These are phyloP conservation scores for Geotrichum siamense DNA, from an alignment of 1,139 yeast species.

Conservation along the genomic window DNA sequence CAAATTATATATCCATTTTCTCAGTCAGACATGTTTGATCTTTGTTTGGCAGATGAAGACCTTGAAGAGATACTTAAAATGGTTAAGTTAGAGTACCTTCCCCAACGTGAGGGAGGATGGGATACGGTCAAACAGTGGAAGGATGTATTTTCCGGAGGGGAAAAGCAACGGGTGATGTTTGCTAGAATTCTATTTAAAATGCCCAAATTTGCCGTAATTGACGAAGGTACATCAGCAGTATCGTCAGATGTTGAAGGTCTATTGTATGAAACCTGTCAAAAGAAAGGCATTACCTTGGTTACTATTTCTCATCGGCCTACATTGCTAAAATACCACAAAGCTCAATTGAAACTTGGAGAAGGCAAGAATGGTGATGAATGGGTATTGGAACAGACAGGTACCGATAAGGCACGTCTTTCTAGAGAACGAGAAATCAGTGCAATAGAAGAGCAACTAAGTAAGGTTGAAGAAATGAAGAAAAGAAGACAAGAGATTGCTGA, in stretches of 20 bases:
- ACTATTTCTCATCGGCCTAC: conserved; percentile 85
- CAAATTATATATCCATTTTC: conserved; percentile 82
- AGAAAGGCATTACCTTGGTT: conserved; percentile 65
- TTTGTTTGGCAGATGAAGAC: conserved; percentile 64
- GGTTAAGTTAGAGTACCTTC: conserved; percentile 73
- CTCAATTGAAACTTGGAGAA: conserved; percentile 54
- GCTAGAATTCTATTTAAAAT: conserved; percentile 78
- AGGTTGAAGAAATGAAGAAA: conserved; percentile 30
- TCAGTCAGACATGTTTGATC: conserved; percentile 66
- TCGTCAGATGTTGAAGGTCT: conserved; percentile 88
- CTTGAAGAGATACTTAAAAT: conserved; percentile 61
- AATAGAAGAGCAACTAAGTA: conserved; percentile 28
- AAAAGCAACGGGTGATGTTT: conserved; percentile 84
- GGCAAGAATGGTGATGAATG: conserved; percentile 46
- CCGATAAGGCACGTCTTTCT: conserved; percentile 28
- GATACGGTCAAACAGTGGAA: conserved; percentile 73
- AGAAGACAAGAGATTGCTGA: conserved; percentile 32
- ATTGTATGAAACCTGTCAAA: conserved; percentile 68
- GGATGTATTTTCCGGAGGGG: conserved; percentile 91
- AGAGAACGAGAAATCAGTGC: conserved; percentile 34
- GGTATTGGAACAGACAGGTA: conserved; percentile 35
- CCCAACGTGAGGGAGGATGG: conserved; percentile 56
- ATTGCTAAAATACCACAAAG: conserved; percentile 77
- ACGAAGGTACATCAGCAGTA: conserved; percentile 91
- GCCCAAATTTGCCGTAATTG: conserved; percentile 78